These are phyloP conservation scores for Cutaneotrichosporon sp. DNA, from an alignment of 1,284 basidiomycete genomes.

Conservation along the genomic window DNA sequence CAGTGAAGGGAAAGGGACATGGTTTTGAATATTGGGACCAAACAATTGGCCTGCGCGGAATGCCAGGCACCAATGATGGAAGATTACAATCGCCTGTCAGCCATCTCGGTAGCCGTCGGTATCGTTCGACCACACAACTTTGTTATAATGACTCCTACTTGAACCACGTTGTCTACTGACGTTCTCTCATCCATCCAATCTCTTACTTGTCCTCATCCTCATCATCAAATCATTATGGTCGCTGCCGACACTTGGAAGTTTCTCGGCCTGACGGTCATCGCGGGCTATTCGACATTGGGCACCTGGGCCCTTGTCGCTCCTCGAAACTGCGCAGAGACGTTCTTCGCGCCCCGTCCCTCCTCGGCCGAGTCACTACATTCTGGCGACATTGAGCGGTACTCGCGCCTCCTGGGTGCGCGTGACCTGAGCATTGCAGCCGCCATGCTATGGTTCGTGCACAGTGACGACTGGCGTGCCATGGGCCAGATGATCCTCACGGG, in stretches of 20 bases:
- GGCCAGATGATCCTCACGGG: slow-evolving; percentile 6
- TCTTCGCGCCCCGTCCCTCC: slow-evolving; percentile 1
- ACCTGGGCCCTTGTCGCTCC: background rate
- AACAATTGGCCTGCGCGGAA: background rate
- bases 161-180: background rate
- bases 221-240: background rate
- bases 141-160: too few species aligned
- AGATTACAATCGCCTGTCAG: background rate
- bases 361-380: slow-evolving; percentile 6
- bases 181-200: background rate
- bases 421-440: background rate
- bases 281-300: slow-evolving; percentile 2
- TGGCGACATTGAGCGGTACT: background rate
- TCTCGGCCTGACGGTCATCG: slow-evolving; percentile 5
- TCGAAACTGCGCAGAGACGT: background rate
- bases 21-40: background rate
- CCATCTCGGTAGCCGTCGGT: background rate
- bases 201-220: background rate
- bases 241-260: slow-evolving; percentile 2
- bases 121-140: background rate
- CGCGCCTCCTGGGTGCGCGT: background rate
- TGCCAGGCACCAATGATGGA: background rate
- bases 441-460: background rate
- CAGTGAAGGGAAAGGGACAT: background rate
- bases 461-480: background rate